Base-by-base conservation (phyloP, 73 alveolate genomes). In the Paramecium octaurelia region DNA sequence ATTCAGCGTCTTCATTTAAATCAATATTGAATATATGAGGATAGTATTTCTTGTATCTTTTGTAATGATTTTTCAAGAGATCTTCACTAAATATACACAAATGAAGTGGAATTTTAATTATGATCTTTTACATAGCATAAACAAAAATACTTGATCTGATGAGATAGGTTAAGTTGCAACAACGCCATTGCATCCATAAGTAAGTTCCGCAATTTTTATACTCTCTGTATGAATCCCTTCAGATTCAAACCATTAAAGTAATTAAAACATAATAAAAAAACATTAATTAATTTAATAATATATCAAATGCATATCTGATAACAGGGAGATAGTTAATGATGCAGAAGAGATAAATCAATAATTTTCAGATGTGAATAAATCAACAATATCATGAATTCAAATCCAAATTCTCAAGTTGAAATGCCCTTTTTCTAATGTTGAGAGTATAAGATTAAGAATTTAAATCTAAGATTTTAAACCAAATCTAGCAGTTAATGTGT, bases 1-100 rank as follows among this genome's bases (percentile, higher is more conserved):
- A 80, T 44, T 80, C 91, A 18, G 75, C 70, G 20, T 80, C 70
- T 31, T 80, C 91, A 77, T 80, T 80, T 8, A 80, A 43, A 23
- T 44, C 29, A 7, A 31, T 34, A 44, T 44, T 24, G 16, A 80
- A 80, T 43, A 80, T 43, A 44, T 80, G 91, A 27, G 91, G 91
- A 42, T 80, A 80, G 10, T 44, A 23, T 80, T 80, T 80, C 48
- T 38, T 20, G 46, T 73, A 73, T 73, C 84, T 27, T 27, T 23
- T 3, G 12, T 64, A 23, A 24, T 64, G 27, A 31, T 31, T 23
- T 3, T 64, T 64, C 35, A 64, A 64, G 5, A 64, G 48, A 18
- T 64, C 84, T 8, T 64, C 46, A 64, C 48, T 64, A 64, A 24
- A 64, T 24, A 64, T 64, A 31, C 20, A 31, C 48, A 64, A 64